phyloP scores from a whole-genome alignment of 2,329 filamentous ascomycete genomes.

The Cercospora sp. region DNA sequence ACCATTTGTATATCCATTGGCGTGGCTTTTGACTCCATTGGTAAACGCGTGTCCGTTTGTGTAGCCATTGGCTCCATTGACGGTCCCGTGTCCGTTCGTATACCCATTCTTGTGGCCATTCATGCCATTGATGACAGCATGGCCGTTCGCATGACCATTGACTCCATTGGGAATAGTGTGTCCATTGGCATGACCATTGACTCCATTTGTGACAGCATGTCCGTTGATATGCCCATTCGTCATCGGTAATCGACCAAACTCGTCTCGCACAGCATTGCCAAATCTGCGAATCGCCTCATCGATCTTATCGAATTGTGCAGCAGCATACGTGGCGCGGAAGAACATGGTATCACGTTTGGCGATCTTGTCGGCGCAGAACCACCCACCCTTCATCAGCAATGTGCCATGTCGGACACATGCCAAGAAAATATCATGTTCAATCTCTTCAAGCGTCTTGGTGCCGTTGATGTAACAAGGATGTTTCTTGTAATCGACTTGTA shows the following conservation, averaged over 20 bases:
- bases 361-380: constrained; percentile 79
- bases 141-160: background rate
- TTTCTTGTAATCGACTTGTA: constrained; percentile 64
- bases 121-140: background rate
- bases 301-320: constrained; percentile 60
- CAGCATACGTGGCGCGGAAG: constrained; percentile 87
- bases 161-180: background rate
- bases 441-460: constrained; percentile 55
- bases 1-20: background rate
- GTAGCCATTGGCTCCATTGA: constrained; percentile 10
- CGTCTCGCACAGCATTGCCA: constrained; percentile 67
- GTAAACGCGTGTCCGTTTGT: constrained; percentile 2
- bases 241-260: constrained; percentile 48
- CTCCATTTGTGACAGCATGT: background rate
- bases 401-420: constrained; percentile 73
- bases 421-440: constrained; percentile 87
- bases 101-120: background rate
- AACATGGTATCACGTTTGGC: constrained; percentile 65
- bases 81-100: background rate
- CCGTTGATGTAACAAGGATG: constrained; percentile 59
- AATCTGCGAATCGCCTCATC: constrained; percentile 61
- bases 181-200: constrained; percentile 11
- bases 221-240: constrained; percentile 13
- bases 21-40: constrained; percentile 11
- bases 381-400: constrained; percentile 79